Conservation (phyloP, 352 stramenopile genomes). For the Phytopythium mirpurense region DNA sequence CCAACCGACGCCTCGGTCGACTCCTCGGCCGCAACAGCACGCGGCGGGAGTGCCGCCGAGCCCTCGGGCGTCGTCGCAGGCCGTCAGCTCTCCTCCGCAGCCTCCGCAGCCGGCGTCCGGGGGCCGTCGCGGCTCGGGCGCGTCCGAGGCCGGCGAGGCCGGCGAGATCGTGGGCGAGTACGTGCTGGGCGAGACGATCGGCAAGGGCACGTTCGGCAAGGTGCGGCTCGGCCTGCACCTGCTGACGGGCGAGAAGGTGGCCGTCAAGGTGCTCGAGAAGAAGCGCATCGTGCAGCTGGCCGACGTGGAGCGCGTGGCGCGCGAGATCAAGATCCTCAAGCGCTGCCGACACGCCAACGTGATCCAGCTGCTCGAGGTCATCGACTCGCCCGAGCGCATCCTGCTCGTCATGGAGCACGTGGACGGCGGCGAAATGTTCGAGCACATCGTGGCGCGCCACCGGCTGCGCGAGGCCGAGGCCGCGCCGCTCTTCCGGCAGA, state of each 20-base stretch:
- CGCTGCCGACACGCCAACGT: constrained; percentile 86
- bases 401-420: constrained; percentile 93
- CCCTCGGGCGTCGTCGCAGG: not conserved
- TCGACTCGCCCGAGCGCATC: constrained; percentile 82
- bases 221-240: constrained; percentile 87
- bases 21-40: not conserved
- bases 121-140: not conserved
- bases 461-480: constrained; percentile 80
- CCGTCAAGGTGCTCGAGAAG: constrained; percentile 92
- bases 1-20: not conserved
- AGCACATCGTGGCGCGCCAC: constrained; percentile 92
- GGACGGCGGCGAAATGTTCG: constrained; percentile 91
- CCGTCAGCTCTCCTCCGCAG: not conserved
- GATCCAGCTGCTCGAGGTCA: constrained; percentile 80
- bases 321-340: constrained; percentile 95
- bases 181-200: constrained; percentile 88
- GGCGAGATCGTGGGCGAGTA: constrained; percentile 83
- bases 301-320: constrained; percentile 86
- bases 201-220: constrained; percentile 93
- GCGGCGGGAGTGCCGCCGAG: not conserved
- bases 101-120: not conserved
- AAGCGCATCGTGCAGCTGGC: constrained; percentile 83
- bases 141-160: constrained; percentile 10
- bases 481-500: constrained; percentile 84
- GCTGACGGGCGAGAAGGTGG: constrained; percentile 89